phyloP scores from a whole-genome alignment of 805 yeast species.

The Starmerella gropengiesseri region DNA sequence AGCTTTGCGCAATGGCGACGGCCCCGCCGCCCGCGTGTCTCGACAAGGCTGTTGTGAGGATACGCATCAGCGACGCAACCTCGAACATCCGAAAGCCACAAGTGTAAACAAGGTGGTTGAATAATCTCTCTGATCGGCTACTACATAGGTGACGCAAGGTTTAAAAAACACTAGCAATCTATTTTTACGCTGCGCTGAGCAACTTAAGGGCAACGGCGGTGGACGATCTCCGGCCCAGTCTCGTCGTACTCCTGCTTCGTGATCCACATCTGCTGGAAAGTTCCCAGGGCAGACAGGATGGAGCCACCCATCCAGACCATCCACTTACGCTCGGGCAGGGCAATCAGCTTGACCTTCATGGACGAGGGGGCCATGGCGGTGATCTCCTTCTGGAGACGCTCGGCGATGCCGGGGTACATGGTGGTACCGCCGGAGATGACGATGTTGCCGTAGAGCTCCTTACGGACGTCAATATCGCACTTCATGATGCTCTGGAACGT shows the following conservation, averaged over 20 bases:
- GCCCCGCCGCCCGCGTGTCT: neutral
- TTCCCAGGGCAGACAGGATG: slow-evolving; percentile 92
- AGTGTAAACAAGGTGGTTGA: neutral
- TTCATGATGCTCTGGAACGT: slow-evolving; percentile 89
- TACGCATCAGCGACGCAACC: too few relatives aligned
- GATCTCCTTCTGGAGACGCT: slow-evolving; percentile 99
- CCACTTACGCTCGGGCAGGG: slow-evolving; percentile 99
- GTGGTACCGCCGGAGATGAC: slow-evolving; percentile 99
- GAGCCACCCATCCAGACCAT: slow-evolving; percentile 99
- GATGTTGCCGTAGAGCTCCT: slow-evolving; percentile 97
- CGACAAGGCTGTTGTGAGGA: too few relatives aligned
- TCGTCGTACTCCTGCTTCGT: slow-evolving; percentile 99
- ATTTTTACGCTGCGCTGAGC: slow-evolving; percentile 5
- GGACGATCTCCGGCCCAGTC: slow-evolving; percentile 99
- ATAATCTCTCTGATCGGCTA: too few relatives aligned
- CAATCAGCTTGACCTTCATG: slow-evolving; percentile 98
- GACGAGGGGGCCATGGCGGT: slow-evolving; percentile 99
- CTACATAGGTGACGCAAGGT: slow-evolving; percentile 1
- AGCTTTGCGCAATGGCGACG: neutral
- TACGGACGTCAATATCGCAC: slow-evolving; percentile 98
- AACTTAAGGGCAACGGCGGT: slow-evolving; percentile 81
- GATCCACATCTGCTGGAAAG: slow-evolving; percentile 99
- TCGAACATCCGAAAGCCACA: neutral
- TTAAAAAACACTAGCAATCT: neutral
- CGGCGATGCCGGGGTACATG: slow-evolving; percentile 99